Base-by-base conservation (phyloP, 169 alveolate genomes). In the Plasmodium adleri region DNA sequence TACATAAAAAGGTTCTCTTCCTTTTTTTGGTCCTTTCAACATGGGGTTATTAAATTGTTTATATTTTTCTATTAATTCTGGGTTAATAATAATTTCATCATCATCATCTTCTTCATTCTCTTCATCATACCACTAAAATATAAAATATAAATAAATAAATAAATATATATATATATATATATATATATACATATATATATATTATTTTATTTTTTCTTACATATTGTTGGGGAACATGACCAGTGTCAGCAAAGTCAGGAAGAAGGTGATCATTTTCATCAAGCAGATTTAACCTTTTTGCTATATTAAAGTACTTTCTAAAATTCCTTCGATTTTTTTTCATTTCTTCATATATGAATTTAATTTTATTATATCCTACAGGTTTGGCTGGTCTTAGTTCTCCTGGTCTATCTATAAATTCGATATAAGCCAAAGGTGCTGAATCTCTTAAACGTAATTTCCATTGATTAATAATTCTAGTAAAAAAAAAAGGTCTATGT, bases 311-410 rank as follows among this genome's bases (percentile, higher is more conserved):
- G 67, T 94, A 92, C 72, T 94, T 93, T 87, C 94, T 68, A 75
- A 78, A 94, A 68, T 93, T 89, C 64, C 94, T 93, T 72, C 96
- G 64, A 73, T 90, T 90, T 8, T 62, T 56, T 64, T 91, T 83
- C 95, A 94, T 92, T 49, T 92, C 88, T n/a, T 83, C 72, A 80
- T 89, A 92, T 45, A 94, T 74, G 28, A 90, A 78, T 32, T 67
- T 78, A 52, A 94, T 70, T 67, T 93, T 66, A n/a, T 74, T 88
- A 39, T 64, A 43, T 10, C 98, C 98, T 8, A 95, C 97, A 3
- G 98, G 98, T 45, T 90, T 91, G 0, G 97, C 97, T 13, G 98
- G 98, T n/a, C 96, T 86, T 43, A 93, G 43, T 91, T 96, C 98
- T 3, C 95, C 95, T 0, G 97, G 96, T 15, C 98, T 60, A 64